Percentiles rank a stretch among this genome's conserved stretches.
Conservation (phyloP, 2,329 filamentous ascomycete genomes). For the Nemania sp. region DNA sequence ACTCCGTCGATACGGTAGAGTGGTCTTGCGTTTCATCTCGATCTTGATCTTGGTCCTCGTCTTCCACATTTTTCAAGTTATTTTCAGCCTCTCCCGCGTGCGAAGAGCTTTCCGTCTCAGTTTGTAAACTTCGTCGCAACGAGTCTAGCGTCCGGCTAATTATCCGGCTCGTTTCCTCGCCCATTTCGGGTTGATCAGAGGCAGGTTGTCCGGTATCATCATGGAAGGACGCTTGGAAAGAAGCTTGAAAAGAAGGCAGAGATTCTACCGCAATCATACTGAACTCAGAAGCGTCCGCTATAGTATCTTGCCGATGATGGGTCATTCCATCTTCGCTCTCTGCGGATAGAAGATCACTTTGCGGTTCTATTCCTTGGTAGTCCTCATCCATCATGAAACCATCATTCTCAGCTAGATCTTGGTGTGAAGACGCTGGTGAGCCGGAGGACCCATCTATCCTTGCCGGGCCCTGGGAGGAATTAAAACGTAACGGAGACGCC, state of each 20-base stretch:
- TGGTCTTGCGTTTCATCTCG: conserved; percentile 19
- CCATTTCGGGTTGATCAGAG: conserved; percentile 59
- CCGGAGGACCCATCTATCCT: conserved; percentile 20
- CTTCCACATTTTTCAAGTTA: conserved; percentile 28
- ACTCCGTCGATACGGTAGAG: conserved; percentile 24
- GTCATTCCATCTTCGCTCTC: conserved; percentile 39
- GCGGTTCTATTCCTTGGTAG: conserved; percentile 44
- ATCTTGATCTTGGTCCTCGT: conserved; percentile 20
- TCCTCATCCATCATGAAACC: conserved; percentile 42
- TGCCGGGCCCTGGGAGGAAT: conserved; percentile 15
- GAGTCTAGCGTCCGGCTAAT: conserved; percentile 67
- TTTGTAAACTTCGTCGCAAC: conserved; percentile 55
- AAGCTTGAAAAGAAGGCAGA: conserved; percentile 59
- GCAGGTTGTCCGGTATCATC: conserved; percentile 55
- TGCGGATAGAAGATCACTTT: conserved; percentile 48
- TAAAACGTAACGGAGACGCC: conserved; percentile 33
- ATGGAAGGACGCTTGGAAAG: conserved; percentile 56
- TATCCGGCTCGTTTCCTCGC: conserved; percentile 67
- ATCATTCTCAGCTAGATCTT: conserved; percentile 37
- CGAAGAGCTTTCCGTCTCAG: conserved; percentile 36
- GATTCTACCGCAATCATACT: conserved; percentile 71
- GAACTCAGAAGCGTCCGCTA: conserved; percentile 63
- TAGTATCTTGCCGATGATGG: conserved; percentile 53
- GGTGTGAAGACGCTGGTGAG: conserved; percentile 38
- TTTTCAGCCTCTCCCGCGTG: conserved; percentile 36